Percentiles rank a stretch among this genome's conserved stretches.
Conservation (phyloP, 2,329 filamentous ascomycete species). For the Xylariaceae sp. region DNA sequence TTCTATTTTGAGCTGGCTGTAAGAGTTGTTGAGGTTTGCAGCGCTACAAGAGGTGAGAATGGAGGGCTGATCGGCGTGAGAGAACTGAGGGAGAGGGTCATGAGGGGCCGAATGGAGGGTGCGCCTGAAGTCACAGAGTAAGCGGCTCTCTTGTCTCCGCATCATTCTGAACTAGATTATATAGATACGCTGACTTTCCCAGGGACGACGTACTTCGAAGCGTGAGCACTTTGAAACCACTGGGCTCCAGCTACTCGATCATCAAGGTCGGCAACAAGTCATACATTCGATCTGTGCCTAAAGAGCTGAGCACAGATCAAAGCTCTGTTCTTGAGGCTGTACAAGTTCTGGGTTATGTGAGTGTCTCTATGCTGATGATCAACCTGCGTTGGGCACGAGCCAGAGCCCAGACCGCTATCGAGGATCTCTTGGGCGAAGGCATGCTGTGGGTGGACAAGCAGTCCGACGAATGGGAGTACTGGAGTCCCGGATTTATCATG, state of each 20-base stretch:
- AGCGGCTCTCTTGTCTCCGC: slow-evolving; percentile 19
- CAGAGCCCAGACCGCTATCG: slow-evolving; percentile 81
- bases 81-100: slow-evolving; percentile 74
- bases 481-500: slow-evolving; percentile 73
- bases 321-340: slow-evolving; percentile 87
- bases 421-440: slow-evolving; percentile 83
- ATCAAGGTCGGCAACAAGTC: slow-evolving; percentile 77
- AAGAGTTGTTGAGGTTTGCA: slow-evolving; percentile 89
- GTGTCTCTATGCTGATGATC: slow-evolving; percentile 78
- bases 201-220: slow-evolving; percentile 88
- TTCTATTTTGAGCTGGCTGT: slow-evolving; percentile 98
- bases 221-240: slow-evolving; percentile 78
- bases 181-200: neutral
- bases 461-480: slow-evolving; percentile 84
- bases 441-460: slow-evolving; percentile 94
- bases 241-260: slow-evolving; percentile 84
- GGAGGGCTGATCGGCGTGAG: slow-evolving; percentile 82
- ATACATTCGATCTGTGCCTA: slow-evolving; percentile 89
- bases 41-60: slow-evolving; percentile 82
- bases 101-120: slow-evolving; percentile 68
- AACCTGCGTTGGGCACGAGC: slow-evolving; percentile 85
- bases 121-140: slow-evolving; percentile 76
- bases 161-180: neutral
- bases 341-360: slow-evolving; percentile 85
- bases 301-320: slow-evolving; percentile 93